Evolutionary conservation across 2,329 filamentous ascomycete species (phyloP).

Genomic region (Aureobasidium sp.): DNA sequence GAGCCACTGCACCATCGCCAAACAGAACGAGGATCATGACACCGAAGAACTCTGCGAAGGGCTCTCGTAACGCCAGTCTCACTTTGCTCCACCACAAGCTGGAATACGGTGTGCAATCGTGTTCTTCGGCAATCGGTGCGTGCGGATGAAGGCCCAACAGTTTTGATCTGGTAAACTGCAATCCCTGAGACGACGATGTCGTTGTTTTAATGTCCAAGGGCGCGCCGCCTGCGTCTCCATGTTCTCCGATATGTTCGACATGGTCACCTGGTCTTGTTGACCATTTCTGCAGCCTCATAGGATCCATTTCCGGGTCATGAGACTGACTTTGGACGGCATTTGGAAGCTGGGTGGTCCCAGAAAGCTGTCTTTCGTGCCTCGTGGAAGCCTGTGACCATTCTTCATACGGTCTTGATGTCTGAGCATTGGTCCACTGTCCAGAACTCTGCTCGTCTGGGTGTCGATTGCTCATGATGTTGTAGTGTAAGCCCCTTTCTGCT

Average conservation of each 20-base stretch:
- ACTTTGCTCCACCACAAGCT: conserved; percentile 32
- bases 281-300: conserved; percentile 3
- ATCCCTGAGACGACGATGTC: conserved; percentile 9
- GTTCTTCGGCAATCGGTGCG: conserved; percentile 34
- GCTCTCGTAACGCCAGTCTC: conserved; percentile 31
- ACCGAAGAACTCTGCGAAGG: conserved; percentile 38
- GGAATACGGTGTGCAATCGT: conserved; percentile 29
- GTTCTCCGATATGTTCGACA: not conserved
- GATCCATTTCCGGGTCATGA: not conserved
- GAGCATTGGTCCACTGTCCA: not conserved
- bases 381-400: not conserved
- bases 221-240: conserved; percentile 3
- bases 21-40: conserved; percentile 35
- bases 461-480: not conserved
- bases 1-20: conserved; percentile 36
- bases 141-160: conserved; percentile 30
- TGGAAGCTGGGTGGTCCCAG: not conserved
- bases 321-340: not conserved
- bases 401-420: not conserved
- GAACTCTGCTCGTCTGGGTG: not conserved
- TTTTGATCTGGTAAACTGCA: conserved; percentile 12
- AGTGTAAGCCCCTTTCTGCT: not conserved
- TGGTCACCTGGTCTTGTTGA: conserved; percentile 3
- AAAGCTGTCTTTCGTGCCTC: not conserved
- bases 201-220: not conserved